phyloP scores from a whole-genome alignment of 768 basidiomycete species.

The Agaricus subrufescens region DNA sequence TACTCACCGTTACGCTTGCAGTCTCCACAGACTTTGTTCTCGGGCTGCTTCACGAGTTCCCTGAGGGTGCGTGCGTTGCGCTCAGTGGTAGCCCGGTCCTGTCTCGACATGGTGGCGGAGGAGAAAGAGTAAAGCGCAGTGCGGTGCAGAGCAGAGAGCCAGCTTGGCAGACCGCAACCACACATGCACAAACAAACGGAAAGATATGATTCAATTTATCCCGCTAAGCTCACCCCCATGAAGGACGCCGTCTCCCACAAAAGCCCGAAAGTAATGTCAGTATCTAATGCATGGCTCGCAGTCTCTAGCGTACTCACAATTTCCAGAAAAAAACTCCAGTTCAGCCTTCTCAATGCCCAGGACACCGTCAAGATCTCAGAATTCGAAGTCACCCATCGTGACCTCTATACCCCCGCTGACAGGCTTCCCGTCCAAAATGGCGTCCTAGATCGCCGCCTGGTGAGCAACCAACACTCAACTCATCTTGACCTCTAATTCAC shows the following conservation, averaged over 20 bases:
- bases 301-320: conserved; percentile 9
- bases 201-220: conserved; percentile 8
- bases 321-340: conserved; percentile 89
- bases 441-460: conserved; percentile 87
- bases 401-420: conserved; percentile 83
- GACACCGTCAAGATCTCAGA: conserved; percentile 95
- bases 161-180: no score
- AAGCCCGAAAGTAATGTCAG: conserved; percentile 80
- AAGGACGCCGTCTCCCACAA: conserved; percentile 80
- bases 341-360: conserved; percentile 88
- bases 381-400: conserved; percentile 91
- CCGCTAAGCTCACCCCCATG: conserved; percentile 35
- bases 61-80: conserved; percentile 72
- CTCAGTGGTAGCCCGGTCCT: conserved; percentile 87
- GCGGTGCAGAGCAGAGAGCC: no score
- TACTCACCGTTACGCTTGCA: conserved; percentile 91
- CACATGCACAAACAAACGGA: no score
- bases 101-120: conserved; percentile 36
- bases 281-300: conserved; percentile 4
- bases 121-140: no score
- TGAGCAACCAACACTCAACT: conserved; percentile 29
- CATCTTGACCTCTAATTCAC: background rate
- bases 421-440: conserved; percentile 87
- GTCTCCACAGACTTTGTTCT: conserved; percentile 94
- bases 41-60: conserved; percentile 82